Evolutionary conservation across 2,329 filamentous ascomycete species (phyloP).

Genomic region (Trichoderma guizhouense): DNA sequence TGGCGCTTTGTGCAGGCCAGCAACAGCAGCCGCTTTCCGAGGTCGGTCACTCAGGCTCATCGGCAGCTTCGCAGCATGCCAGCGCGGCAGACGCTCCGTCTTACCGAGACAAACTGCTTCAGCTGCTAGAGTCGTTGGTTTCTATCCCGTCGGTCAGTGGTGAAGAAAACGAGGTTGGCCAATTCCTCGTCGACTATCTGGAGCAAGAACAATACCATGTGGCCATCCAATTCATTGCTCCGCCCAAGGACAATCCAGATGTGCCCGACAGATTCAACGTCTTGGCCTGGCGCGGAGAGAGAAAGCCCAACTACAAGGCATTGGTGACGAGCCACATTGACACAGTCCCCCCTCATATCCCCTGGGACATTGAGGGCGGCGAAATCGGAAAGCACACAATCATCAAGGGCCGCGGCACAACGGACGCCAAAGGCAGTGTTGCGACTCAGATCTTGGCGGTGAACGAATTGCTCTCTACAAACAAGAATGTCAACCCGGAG

Average conservation of each 20-base stretch:
- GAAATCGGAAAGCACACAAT: constrained; percentile 42
- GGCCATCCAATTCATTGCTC: constrained; percentile 40
- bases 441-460: constrained; percentile 72
- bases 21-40: constrained; percentile 17
- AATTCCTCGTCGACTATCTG: constrained; percentile 67
- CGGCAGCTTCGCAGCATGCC: not conserved
- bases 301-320: constrained; percentile 51
- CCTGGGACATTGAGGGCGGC: constrained; percentile 57
- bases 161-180: constrained; percentile 65
- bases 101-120: constrained; percentile 55
- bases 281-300: constrained; percentile 59
- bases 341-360: constrained; percentile 68
- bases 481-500: constrained; percentile 38
- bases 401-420: constrained; percentile 70
- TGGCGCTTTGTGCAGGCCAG: constrained; percentile 14
- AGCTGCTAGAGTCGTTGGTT: constrained; percentile 72
- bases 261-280: constrained; percentile 61
- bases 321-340: constrained; percentile 83
- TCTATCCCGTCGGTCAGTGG: constrained; percentile 68
- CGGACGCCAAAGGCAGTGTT: constrained; percentile 68
- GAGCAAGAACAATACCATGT: constrained; percentile 43
- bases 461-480: constrained; percentile 46
- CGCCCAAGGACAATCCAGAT: constrained; percentile 29
- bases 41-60: not conserved
- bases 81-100: constrained; percentile 25